Evolutionary conservation across 208 protist species (phyloP).

Genomic region (Acanthamoeba polyphaga): DNA sequence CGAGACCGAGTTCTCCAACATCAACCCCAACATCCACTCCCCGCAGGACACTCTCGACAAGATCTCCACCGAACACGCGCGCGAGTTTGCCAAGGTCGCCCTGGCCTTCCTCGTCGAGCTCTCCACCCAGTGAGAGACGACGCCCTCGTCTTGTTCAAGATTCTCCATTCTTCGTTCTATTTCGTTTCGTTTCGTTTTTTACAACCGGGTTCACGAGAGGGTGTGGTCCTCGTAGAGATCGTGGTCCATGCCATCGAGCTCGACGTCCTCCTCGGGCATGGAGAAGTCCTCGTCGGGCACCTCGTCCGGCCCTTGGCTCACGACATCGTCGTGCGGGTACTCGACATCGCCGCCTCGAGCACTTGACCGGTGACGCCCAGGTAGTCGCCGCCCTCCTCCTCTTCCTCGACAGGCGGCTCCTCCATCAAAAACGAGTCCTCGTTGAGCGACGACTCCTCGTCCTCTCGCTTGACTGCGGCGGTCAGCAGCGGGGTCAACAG

Average conservation of each 20-base stretch:
- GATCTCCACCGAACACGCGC: neutral
- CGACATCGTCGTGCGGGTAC: slow-evolving; percentile 29
- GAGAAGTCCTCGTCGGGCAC: slow-evolving; percentile 31
- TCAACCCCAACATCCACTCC: slow-evolving; percentile 81
- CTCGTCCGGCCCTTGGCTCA: neutral
- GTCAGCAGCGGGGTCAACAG: neutral
- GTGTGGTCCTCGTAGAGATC: neutral
- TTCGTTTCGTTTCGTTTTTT: neutral
- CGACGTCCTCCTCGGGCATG: neutral
- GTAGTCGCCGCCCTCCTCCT: neutral
- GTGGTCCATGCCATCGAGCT: neutral
- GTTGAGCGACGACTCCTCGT: slow-evolving; percentile 34
- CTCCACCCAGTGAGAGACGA: slow-evolving; percentile 4
- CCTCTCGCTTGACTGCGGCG: neutral
- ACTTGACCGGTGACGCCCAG: neutral
- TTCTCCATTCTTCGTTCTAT: neutral
- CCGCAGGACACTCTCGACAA: slow-evolving; percentile 76
- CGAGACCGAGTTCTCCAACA: slow-evolving; percentile 65
- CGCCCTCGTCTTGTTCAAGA: too few species aligned
- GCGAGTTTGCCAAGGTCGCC: slow-evolving; percentile 79
- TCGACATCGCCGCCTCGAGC: neutral
- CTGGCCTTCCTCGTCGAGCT: slow-evolving; percentile 77
- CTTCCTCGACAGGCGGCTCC: too few species aligned
- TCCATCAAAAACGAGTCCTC: neutral
- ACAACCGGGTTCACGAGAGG: too few species aligned